Percentiles rank a stretch among this genome's conserved stretches.
Evolutionary conservation across 164 flowering plant species (phyloP).

Genomic region (Pachysandra terminalis): DNA sequence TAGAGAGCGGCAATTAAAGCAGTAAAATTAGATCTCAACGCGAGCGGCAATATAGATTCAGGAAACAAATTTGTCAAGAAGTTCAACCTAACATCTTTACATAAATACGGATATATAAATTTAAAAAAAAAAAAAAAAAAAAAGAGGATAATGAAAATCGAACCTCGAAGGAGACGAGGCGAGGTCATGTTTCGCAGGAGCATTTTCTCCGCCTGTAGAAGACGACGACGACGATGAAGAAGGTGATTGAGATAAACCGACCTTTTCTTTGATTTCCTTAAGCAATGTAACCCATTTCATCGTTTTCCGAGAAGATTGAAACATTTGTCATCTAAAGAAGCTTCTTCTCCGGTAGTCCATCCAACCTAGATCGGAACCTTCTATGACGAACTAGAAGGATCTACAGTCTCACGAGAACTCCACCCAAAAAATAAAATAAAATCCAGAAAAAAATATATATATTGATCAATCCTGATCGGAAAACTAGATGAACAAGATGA

Average conservation of each 20-base stretch:
- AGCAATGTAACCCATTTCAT: conserved; percentile 99
- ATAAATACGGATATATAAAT: not conserved
- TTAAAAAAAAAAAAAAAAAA: not conserved
- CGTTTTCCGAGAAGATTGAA: conserved; percentile 50
- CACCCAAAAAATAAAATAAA: conserved; percentile 2
- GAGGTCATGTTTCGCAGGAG: conserved; percentile 24
- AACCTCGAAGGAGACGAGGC: conserved; percentile 55
- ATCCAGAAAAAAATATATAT: not conserved
- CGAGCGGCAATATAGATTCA: no score
- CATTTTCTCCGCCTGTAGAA: conserved; percentile 10
- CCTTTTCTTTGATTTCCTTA: conserved; percentile 93
- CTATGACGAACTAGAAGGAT: conserved; percentile 19
- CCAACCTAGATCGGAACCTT: conserved; percentile 34
- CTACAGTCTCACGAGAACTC: not conserved
- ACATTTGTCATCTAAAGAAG: conserved; percentile 58
- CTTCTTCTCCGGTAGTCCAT: conserved; percentile 15
- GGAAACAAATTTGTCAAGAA: not conserved
- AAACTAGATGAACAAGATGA: conserved; percentile 4
- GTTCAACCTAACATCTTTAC: not conserved
- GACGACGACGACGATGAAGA: conserved; percentile 27
- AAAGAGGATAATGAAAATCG: no score
- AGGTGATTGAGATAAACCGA: conserved; percentile 57
- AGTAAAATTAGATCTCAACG: not conserved
- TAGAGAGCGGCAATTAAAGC: not conserved
- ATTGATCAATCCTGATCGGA: not conserved